Base-by-base conservation (phyloP, 164 flowering plant species). In the Berberis thunbergii region DNA sequence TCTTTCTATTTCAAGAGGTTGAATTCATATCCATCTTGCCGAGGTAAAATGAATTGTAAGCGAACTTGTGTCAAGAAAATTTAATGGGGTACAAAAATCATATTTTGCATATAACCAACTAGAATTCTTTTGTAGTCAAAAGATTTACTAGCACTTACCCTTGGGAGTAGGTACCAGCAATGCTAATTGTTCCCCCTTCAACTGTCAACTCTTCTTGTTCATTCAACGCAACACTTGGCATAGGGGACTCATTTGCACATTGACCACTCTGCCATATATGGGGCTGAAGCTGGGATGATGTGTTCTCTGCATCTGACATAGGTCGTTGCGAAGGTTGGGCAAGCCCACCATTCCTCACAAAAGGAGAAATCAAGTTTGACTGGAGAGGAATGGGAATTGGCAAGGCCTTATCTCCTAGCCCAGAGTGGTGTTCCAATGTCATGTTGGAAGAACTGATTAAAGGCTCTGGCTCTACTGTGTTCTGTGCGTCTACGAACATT, bases 101-200 rank as follows among this genome's bases (percentile, higher is more conserved):
- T 26, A 26, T 26, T 26, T 26, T 26, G 26, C 26, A 26, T 26
- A 26, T 26, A 26, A 26, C 26, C 26, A 26, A 26, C 26, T 26
- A 26, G n/a, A 9, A 52, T 7, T 3, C 41, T 2, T 43, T 7
- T 4, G 2, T 8, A 55, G 41, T n/a, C 11, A n/a, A 41, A 62
- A 45, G 10, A 6, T 40, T 45, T 6, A 13, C 46, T 40, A 63
- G 39, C 49, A 78, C 89, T 67, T 69, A 94, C 99, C 84, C 96
- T 68, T 86, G 84, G 45, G 97, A 91, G 74, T 91, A 91, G 26
- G 69, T 77, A 69, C 86, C 88, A 49, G 97, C 85, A 41, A 94
- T 70, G 74, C 77, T 88, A 56, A 91, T 91, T 39, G 92, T 89
- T 45, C 99, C 99, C 45, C 89, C 96, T 83, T 91, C 97, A 69